Percentiles rank a stretch among this genome's conserved stretches.
phyloP scores from a whole-genome alignment of 495 filamentous ascomycete species.

The Tuber microsphaerosporum region DNA sequence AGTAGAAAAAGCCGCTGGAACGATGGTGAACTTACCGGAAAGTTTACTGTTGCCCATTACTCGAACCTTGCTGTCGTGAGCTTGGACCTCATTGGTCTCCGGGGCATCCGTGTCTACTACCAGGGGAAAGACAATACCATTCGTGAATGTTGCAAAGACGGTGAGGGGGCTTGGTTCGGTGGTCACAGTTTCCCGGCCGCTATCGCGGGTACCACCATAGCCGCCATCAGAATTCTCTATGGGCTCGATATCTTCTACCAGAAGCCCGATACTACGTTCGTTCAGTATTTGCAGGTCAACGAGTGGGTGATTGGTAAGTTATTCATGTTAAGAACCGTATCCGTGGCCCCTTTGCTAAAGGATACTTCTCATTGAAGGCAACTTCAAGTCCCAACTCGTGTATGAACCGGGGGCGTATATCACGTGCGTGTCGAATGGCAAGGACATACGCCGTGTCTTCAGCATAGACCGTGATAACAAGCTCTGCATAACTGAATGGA shows the following conservation, averaged over 20 bases:
- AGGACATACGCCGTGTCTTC: too few relatives aligned
- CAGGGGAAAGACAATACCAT: slow-evolving; percentile 16
- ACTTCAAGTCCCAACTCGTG: slow-evolving; percentile 1
- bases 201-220: slow-evolving; percentile 8
- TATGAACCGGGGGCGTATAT: slow-evolving; percentile 10
- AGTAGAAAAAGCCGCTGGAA: slow-evolving; percentile 10
- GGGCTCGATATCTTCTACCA: too few relatives aligned
- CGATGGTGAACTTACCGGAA: slow-evolving; percentile 16
- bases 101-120: slow-evolving; percentile 25
- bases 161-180: slow-evolving; percentile 7
- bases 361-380: not conserved
- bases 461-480: too few relatives aligned
- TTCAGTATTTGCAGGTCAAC: not conserved
- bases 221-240: too few relatives aligned
- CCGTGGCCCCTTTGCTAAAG: not conserved
- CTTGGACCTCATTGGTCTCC: not conserved
- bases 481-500: too few relatives aligned
- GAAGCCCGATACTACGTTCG: not conserved
- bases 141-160: slow-evolving; percentile 10
- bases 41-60: slow-evolving; percentile 15
- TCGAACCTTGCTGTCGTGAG: slow-evolving; percentile 12
- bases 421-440: too few relatives aligned
- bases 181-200: slow-evolving; percentile 13
- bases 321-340: too few relatives aligned
- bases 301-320: slow-evolving; percentile 12